These are phyloP conservation scores for Coniosporium tulheliwenetii DNA, from an alignment of 2,329 filamentous ascomycete species.

Conservation along the genomic window DNA sequence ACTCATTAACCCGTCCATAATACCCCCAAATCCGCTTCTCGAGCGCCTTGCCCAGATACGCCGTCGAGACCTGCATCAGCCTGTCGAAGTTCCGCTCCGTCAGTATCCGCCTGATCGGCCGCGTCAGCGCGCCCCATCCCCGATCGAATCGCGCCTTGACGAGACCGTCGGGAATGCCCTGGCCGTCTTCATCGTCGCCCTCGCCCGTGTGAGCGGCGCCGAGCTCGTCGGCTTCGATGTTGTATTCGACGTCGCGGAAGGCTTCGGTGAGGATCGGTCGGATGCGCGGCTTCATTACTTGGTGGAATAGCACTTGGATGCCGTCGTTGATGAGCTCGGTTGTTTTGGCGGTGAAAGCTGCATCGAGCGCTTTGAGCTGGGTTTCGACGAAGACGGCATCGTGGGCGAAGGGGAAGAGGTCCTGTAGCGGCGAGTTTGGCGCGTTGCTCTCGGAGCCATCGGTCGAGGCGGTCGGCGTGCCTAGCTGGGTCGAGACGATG, in stretches of 20 bases:
- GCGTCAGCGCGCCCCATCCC: conserved; percentile 74
- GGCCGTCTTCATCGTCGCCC: conserved; percentile 25
- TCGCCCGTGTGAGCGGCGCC: conserved; percentile 35
- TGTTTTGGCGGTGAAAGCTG: conserved; percentile 61
- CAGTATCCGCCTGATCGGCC: conserved; percentile 70
- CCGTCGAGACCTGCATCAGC: conserved; percentile 59
- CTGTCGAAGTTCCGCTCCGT: conserved; percentile 60
- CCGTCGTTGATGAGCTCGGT: conserved; percentile 72
- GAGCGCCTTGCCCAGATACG: conserved; percentile 60
- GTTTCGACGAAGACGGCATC: conserved; percentile 56
- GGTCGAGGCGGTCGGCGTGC: conserved; percentile 25
- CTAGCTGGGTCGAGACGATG: conserved; percentile 59
- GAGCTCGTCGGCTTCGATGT: conserved; percentile 45
- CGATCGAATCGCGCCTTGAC: conserved; percentile 69
- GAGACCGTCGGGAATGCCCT: conserved; percentile 33
- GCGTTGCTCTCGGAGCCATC: conserved; percentile 14
- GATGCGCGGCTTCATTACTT: conserved; percentile 72
- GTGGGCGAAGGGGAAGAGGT: conserved; percentile 66
- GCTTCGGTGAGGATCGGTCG: conserved; percentile 74
- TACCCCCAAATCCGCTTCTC: conserved; percentile 81
- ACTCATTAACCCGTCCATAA: conserved; percentile 61
- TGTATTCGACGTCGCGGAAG: conserved; percentile 84
- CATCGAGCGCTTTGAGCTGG: conserved; percentile 52
- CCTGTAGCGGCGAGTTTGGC: conserved; percentile 27
- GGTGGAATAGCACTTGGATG: conserved; percentile 70